Evolutionary conservation across 2,329 filamentous ascomycete species (phyloP).

Genomic region (Aspergillus flavus): DNA sequence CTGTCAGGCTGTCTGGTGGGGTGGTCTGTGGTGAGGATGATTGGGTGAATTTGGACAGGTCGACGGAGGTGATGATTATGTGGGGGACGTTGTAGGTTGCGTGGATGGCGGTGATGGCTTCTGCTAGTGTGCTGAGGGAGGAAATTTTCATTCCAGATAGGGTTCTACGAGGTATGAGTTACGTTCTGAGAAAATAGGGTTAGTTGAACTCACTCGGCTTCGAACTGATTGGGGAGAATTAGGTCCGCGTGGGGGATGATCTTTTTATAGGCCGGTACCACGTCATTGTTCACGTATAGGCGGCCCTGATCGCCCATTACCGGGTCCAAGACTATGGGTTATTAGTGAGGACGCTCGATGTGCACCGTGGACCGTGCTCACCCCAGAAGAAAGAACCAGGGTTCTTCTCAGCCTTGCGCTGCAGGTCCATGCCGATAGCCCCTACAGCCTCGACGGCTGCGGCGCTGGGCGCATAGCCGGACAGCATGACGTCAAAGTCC

Average conservation of each 20-base stretch:
- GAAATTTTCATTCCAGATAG: conserved; percentile 83
- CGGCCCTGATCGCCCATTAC: conserved; percentile 97
- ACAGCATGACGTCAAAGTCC: conserved; percentile 91
- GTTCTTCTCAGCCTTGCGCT: conserved; percentile 61
- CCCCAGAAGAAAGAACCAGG: conserved; percentile 89
- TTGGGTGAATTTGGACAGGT: conserved; percentile 59
- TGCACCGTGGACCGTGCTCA: conserved; percentile 33
- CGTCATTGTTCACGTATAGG: conserved; percentile 88
- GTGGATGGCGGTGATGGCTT: conserved; percentile 78
- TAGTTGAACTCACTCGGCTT: conserved; percentile 74
- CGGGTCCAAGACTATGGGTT: conserved; percentile 74
- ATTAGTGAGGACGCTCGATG: conserved; percentile 8
- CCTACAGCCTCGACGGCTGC: conserved; percentile 83
- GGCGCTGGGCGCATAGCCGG: conserved; percentile 90
- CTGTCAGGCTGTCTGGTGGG: conserved; percentile 58
- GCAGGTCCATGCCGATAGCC: conserved; percentile 78
- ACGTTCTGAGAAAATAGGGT: no score
- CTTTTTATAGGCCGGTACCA: conserved; percentile 85
- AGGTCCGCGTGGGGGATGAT: conserved; percentile 81
- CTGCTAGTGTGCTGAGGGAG: conserved; percentile 70
- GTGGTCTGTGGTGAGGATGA: conserved; percentile 34
- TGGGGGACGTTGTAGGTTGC: conserved; percentile 76
- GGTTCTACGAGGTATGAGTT: conserved; percentile 55
- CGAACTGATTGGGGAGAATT: conserved; percentile 95
- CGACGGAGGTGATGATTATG: conserved; percentile 88